Percentiles rank a stretch among this genome's conserved stretches.
Evolutionary conservation across 2,329 filamentous ascomycete species (phyloP).

Genomic region (Fusarium praegraminearum): DNA sequence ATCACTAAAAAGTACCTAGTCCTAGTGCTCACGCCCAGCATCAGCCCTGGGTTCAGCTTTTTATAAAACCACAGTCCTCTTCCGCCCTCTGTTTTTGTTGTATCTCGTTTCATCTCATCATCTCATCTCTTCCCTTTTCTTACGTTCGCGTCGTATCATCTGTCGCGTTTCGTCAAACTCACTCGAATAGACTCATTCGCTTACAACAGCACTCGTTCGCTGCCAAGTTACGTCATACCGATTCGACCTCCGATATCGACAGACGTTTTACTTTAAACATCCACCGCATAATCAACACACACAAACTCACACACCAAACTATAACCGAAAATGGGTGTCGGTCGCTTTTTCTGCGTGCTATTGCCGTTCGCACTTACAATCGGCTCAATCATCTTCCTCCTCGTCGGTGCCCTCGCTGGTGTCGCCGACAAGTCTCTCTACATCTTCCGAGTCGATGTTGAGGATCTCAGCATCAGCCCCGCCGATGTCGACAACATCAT

Average conservation of each 20-base stretch:
- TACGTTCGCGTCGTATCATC: slow-evolving; percentile 20
- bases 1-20: slow-evolving; percentile 18
- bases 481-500: slow-evolving; percentile 55
- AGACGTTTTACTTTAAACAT: slow-evolving; percentile 7
- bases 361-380: slow-evolving; percentile 86
- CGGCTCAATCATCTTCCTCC: slow-evolving; percentile 77
- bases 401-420: slow-evolving; percentile 68
- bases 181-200: slow-evolving; percentile 32
- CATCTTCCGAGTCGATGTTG: slow-evolving; percentile 71
- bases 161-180: slow-evolving; percentile 14
- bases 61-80: slow-evolving; percentile 41
- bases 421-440: slow-evolving; percentile 68
- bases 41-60: slow-evolving; percentile 31
- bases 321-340: slow-evolving; percentile 66
- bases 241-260: slow-evolving; percentile 31
- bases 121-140: slow-evolving; percentile 14
- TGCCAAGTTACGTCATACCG: slow-evolving; percentile 42
- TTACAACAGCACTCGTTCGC: slow-evolving; percentile 32
- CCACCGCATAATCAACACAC: slow-evolving; percentile 16
- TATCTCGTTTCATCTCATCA: slow-evolving; percentile 22
- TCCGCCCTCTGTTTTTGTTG: slow-evolving; percentile 14
- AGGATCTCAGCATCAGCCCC: slow-evolving; percentile 62
- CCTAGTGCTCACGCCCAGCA: slow-evolving; percentile 32
- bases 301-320: slow-evolving; percentile 1
- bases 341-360: slow-evolving; percentile 87